Evolutionary conservation across 352 stramenopile genomes (phyloP), one percentile per base, ranked within the genome.

Genomic region (Globisporangium radiosum): DNA sequence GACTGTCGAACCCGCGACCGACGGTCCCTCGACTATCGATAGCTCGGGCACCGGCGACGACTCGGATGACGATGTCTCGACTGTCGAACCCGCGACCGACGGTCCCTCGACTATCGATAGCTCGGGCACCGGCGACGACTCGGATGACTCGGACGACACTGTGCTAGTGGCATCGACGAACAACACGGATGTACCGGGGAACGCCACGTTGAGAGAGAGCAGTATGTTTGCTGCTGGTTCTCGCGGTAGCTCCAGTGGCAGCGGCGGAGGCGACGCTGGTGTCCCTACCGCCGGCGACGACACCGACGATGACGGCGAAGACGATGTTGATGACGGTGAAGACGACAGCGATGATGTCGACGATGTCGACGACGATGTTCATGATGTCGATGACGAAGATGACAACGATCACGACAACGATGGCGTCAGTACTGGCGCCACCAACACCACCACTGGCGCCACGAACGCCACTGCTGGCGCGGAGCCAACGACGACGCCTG

Each of bases 381-480:
- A 19, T 19, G 17, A 19, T 19, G 17, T 19, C 17, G 17, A 19
- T 19, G 60, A 62, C 45, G 45, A 63, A 11, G 45, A 47, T n/a
- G 13, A 14, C 36, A n/a, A 25, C 39, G 51, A 45, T 13, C 5
- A 44, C 13, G 53, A 43, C 39, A 0, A 9, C 17, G 17, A 19
- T 19, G 17, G 17, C 17, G 0, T 19, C 17, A 19, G 17, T 19
- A 19, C 17, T 19, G 17, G 17, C 17, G 17, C 17, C 17, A 19
- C 17, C 17, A 19, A 19, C 17, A 19, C 17, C 17, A 19, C 17
- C 17, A 19, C 17, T 19, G 17, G 17, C 17, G 17, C 17, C 17
- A 19, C 17, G 17, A 19, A 19, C 17, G 17, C 17, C 17, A 19
- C 17, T 19, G 17, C 17, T 19, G 17, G 17, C 17, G 17, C 17